Conservation (phyloP, 176 grass and related monocot genomes). For the Pontederia crassipes region DNA sequence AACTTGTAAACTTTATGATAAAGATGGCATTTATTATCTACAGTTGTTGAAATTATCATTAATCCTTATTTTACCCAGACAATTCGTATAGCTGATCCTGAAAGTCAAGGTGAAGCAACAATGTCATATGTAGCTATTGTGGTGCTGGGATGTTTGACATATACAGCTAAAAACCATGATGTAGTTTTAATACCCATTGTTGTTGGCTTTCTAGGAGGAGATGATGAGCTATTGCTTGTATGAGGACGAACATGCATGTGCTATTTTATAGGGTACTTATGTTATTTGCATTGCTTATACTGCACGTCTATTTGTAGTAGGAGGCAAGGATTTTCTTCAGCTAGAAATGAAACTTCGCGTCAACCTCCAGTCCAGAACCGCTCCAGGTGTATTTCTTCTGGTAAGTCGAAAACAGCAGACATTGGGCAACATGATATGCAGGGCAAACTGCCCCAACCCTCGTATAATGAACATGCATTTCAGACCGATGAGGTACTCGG, state of each 20-base stretch:
- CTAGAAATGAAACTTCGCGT: slow-evolving; percentile 44
- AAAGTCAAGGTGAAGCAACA: no score
- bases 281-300: slow-evolving; percentile 13
- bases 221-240: no score
- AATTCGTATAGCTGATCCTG: no score
- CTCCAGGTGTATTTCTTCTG: slow-evolving; percentile 25
- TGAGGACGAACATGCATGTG: background rate
- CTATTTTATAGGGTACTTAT: background rate
- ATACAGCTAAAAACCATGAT: no score
- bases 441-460: slow-evolving; percentile 17
- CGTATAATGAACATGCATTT: slow-evolving; percentile 26
- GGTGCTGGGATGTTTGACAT: no score
- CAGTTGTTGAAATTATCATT: no score
- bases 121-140: no score
- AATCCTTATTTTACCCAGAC: no score
- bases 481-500: slow-evolving; percentile 56
- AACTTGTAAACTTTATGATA: no score
- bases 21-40: no score
- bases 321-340: slow-evolving; percentile 33
- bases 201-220: no score
- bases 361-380: slow-evolving; percentile 53
- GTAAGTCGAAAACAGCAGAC: slow-evolving; percentile 29
- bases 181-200: no score
- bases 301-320: slow-evolving; percentile 31
- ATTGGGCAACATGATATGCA: slow-evolving; percentile 22